Base-by-base conservation (phyloP, 768 basidiomycete species). In the Pisolithus microcarpus region DNA sequence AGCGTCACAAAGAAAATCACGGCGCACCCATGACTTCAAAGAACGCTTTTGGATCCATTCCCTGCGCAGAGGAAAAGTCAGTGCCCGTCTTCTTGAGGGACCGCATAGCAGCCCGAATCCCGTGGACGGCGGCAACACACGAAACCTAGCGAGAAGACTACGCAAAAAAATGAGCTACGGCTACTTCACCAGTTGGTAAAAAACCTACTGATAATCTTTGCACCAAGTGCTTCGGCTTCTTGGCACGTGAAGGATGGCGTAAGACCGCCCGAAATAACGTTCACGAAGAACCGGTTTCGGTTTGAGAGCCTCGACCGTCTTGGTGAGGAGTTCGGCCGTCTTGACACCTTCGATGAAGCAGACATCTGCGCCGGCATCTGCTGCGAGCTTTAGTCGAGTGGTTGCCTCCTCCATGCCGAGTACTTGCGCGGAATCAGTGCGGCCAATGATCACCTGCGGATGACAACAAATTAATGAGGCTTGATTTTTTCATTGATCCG, bases 301-400 rank as follows among this genome's bases (percentile, higher is more conserved):
- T 5, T 81, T 78, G 26, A 89, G 67, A 2, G 81, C 84, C 21
- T 75, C 74, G 43, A 89, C 81, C 9, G 86, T 86, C 1, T 71
- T 71, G 50, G 76, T 72, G 15, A 87, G 73, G 21, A 84, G 76
- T 42, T 84, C 80, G 43, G 80, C 75, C 2, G 79, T 84, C 64
- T 79, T 79, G 26, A 87, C 85, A 38, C 87, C 86, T 63, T 88
- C 86, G 34, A 87, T 87, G 67, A 89, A 90, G 65, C 85, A 87
- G 11, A 85, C 85, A 59, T 89, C 86, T 0, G 86, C 86, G 28
- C 86, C 86, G 9, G 77, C 82, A 52, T 82, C 82, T 0, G 84
- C 77, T 8, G 86, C 86, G 19, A 87, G 74, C 63, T 82, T 79
- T 52, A 88, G 70, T 26, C 86, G 78, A 8, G 60, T 66, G 46